These are phyloP conservation scores for Candida lessepsii DNA, from an alignment of 805 yeast genomes.

Conservation along the genomic window DNA sequence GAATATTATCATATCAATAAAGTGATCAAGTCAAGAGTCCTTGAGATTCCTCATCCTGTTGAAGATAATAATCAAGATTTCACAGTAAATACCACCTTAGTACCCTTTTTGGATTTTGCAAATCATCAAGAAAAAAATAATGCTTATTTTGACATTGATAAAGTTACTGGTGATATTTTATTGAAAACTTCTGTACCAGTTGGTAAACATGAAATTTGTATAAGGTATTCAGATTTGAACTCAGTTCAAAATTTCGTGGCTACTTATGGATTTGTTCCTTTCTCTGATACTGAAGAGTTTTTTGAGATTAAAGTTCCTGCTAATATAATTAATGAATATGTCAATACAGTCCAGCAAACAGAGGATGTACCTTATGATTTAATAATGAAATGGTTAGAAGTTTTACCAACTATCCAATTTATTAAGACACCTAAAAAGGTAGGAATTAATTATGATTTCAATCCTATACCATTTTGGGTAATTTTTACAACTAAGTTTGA, in stretches of 20 bases:
- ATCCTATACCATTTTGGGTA: constrained; percentile 17
- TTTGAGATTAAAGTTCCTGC: constrained; percentile 14
- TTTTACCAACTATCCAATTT: constrained; percentile 27
- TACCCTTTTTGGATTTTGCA: constrained; percentile 67
- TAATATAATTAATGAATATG: constrained; percentile 10
- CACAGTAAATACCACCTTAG: constrained; percentile 48
- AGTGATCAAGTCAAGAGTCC: constrained; percentile 56
- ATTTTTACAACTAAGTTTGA: constrained; percentile 11
- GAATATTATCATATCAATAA: constrained; percentile 28
- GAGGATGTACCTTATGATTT: constrained; percentile 14
- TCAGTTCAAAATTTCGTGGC: constrained; percentile 21
- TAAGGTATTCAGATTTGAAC: constrained; percentile 12
- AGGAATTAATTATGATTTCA: constrained; percentile 10
- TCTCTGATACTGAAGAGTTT: constrained; percentile 5
- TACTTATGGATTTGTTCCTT: constrained; percentile 35
- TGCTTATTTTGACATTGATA: constrained; percentile 60
- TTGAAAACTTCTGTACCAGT: constrained; percentile 51
- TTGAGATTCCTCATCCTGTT: constrained; percentile 57
- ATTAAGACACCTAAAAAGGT: constrained; percentile 6
- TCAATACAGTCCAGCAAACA: constrained; percentile 13
- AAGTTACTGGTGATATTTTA: constrained; percentile 43
- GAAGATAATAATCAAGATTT: constrained; percentile 47
- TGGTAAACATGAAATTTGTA: constrained; percentile 13
- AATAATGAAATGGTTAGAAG: constrained; percentile 26
- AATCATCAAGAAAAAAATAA: constrained; percentile 52